Conservation (phyloP, 2,329 filamentous ascomycete genomes). For the Chrysosporium keratinophilum region DNA sequence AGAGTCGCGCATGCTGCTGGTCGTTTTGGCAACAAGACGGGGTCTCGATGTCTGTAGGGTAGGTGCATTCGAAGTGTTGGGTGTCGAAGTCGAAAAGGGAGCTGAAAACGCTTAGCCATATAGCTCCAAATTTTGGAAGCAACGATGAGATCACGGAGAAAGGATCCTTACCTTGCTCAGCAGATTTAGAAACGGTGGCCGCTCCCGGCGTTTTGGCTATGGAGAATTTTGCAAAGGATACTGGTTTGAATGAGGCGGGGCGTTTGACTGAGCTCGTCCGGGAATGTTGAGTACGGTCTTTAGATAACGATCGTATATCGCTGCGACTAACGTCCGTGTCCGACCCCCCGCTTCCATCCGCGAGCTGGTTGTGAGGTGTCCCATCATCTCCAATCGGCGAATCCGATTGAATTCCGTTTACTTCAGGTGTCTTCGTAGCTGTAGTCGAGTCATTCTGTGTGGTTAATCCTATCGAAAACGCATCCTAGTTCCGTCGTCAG, state of each 20-base stretch:
- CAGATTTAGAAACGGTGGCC: constrained; percentile 41
- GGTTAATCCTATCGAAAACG: constrained; percentile 4
- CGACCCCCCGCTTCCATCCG: constrained; percentile 46
- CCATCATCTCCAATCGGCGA: constrained; percentile 33
- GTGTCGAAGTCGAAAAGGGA: constrained; percentile 26
- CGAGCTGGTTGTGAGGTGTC: constrained; percentile 24
- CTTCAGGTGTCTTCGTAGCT: constrained; percentile 25
- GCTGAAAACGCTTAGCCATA: constrained; percentile 17
- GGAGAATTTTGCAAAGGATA: constrained; percentile 57
- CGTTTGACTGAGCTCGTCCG: constrained; percentile 49
- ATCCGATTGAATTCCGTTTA: constrained; percentile 30
- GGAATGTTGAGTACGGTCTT: constrained; percentile 34
- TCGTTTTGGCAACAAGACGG: constrained; percentile 54
- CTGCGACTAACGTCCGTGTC: constrained; percentile 54
- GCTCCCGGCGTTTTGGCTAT: constrained; percentile 51
- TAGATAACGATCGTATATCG: constrained; percentile 36
- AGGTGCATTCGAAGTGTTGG: constrained; percentile 29
- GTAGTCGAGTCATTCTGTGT: constrained; percentile 4
- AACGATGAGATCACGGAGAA: not conserved
- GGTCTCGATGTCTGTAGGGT: constrained; percentile 42
- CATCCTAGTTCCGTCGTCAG: constrained; percentile 1
- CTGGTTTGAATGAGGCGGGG: constrained; percentile 52
- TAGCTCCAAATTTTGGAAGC: not conserved
- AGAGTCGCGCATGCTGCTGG: constrained; percentile 42
- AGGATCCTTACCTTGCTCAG: constrained; percentile 44